Percentiles rank a stretch among this genome's conserved stretches.
Conservation (phyloP, 2,329 filamentous ascomycete species). For the Alternaria consortialis region DNA sequence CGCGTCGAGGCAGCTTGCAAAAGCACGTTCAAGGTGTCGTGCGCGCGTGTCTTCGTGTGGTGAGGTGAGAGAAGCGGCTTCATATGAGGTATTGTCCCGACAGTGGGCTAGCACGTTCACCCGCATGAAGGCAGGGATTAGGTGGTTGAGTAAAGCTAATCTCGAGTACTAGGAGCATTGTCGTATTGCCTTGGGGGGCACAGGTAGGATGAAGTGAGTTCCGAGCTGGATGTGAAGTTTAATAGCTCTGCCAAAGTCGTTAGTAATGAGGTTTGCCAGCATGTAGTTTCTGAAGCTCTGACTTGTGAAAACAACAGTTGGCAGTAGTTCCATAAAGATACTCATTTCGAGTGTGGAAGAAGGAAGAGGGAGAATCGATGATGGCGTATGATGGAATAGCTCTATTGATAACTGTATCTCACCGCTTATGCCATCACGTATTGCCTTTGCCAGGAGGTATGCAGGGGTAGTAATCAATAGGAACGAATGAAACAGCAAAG, state of each 20-base stretch:
- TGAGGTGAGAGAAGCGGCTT: not conserved
- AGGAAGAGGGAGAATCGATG: too few species aligned
- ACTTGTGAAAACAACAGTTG: not conserved
- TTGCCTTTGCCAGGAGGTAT: not conserved
- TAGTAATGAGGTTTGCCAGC: not conserved
- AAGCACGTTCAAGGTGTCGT: not conserved
- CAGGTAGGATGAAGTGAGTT: not conserved
- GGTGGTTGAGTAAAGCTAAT: too few species aligned
- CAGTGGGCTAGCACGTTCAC: not conserved
- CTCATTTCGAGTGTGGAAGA: not conserved
- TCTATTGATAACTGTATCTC: not conserved
- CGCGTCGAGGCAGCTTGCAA: not conserved
- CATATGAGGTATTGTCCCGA: too few species aligned
- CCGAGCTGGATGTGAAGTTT: not conserved
- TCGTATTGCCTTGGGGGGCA: accelerated
- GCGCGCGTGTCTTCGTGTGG: conserved; percentile 3
- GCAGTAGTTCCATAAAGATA: too few species aligned
- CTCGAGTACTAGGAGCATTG: not conserved
- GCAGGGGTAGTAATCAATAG: not conserved
- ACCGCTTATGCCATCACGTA: not conserved
- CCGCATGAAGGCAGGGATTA: too few species aligned
- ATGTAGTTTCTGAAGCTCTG: not conserved
- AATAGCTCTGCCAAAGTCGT: not conserved
- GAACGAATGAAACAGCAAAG: not conserved
- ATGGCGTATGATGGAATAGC: not conserved